These are phyloP conservation scores for Diospyros kaki DNA, from an alignment of 148 eudicot genomes.

Conservation along the genomic window DNA sequence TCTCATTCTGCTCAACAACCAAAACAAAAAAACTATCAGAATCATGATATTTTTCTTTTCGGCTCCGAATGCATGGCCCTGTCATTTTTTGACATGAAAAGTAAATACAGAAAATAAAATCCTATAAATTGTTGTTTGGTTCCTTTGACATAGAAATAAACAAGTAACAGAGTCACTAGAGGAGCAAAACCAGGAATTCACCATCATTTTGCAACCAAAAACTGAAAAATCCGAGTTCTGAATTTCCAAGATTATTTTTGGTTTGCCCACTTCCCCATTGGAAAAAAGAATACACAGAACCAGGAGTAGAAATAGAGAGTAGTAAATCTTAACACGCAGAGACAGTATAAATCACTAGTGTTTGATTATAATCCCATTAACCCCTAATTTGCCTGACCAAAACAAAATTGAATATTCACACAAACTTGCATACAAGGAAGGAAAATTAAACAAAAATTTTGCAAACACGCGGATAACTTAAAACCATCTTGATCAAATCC, in stretches of 20 bases:
- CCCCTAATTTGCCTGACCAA: not conserved
- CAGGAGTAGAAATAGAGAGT: not conserved
- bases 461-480: not conserved
- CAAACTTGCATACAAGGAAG: not conserved
- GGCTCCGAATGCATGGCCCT: not conserved
- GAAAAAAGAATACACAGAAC: not conserved
- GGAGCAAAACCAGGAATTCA: not conserved
- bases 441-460: not conserved
- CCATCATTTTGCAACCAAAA: not conserved
- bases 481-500: not conserved
- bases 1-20: slow-evolving; percentile 14
- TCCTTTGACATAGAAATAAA: not conserved
- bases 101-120: not conserved
- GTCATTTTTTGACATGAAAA: not conserved
- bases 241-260: not conserved
- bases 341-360: not conserved
- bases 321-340: not conserved
- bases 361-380: not conserved
- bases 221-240: not conserved
- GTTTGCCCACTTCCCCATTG: not conserved
- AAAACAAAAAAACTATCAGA: slow-evolving; percentile 10
- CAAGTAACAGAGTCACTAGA: not conserved
- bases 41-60: not conserved
- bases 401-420: not conserved
- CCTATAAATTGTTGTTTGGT: not conserved